Evolutionary conservation across 768 basidiomycete species (phyloP).

Genomic region (Porphyrellus cyaneotinctus): DNA sequence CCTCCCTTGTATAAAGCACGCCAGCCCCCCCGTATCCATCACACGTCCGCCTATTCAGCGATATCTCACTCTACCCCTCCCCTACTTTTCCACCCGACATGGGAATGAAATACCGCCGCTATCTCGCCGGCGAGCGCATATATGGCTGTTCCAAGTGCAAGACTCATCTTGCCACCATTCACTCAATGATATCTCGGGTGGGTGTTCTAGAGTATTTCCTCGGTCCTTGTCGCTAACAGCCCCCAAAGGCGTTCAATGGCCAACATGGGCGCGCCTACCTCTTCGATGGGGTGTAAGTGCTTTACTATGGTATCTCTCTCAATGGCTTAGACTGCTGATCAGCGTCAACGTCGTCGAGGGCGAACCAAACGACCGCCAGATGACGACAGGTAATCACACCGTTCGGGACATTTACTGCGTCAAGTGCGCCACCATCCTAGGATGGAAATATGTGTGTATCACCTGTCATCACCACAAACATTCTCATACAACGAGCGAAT

Average conservation of each 20-base stretch:
- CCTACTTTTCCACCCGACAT: slow-evolving; percentile 37
- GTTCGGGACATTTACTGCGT: slow-evolving; percentile 93
- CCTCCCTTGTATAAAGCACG: slow-evolving; percentile 29
- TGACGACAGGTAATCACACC: slow-evolving; percentile 96
- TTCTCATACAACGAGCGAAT: slow-evolving; percentile 5
- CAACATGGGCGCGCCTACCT: slow-evolving; percentile 95
- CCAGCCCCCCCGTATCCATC: neutral
- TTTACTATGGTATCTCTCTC: slow-evolving; percentile 12
- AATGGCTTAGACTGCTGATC: slow-evolving; percentile 9
- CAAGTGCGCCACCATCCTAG: slow-evolving; percentile 83
- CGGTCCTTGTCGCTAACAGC: slow-evolving; percentile 11
- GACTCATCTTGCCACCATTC: slow-evolving; percentile 88
- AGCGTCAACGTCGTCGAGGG: slow-evolving; percentile 93
- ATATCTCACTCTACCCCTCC: neutral
- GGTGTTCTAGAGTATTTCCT: slow-evolving; percentile 23
- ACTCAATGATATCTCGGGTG: slow-evolving; percentile 87
- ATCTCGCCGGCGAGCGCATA: slow-evolving; percentile 79
- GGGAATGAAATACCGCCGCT: slow-evolving; percentile 89
- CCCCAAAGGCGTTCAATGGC: slow-evolving; percentile 85
- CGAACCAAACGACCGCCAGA: slow-evolving; percentile 84
- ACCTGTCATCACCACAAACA: neutral
- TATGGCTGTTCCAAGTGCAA: slow-evolving; percentile 85
- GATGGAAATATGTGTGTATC: slow-evolving; percentile 91
- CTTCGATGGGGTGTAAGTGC: slow-evolving; percentile 85
- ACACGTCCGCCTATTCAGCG: slow-evolving; percentile 1